A percentile compares a stretch with the other conserved stretches of the same genome.
These are phyloP conservation scores for Aspergillus uvarum DNA, from an alignment of 2,329 filamentous ascomycete species.

Conservation along the genomic window DNA sequence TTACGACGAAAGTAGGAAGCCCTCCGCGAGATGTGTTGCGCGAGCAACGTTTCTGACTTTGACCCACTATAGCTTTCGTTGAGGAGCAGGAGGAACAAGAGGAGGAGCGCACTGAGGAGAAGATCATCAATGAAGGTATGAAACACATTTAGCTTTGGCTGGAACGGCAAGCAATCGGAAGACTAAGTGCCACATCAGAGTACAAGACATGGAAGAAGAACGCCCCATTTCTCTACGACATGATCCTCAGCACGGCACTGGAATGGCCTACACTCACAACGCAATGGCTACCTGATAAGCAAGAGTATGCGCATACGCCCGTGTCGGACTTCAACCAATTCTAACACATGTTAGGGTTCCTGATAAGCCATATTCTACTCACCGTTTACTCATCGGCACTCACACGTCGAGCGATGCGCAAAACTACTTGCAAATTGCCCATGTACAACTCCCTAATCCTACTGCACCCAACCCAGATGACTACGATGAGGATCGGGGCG, in stretches of 20 bases:
- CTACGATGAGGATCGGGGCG: constrained; percentile 87
- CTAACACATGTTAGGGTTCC: constrained; percentile 54
- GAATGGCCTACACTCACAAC: constrained; percentile 97
- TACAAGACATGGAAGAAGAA: constrained; percentile 99
- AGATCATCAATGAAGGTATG: constrained; percentile 87
- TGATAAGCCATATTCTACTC: constrained; percentile 81
- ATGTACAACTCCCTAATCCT: constrained; percentile 86
- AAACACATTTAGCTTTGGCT: background rate
- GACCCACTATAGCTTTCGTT: constrained; percentile 28
- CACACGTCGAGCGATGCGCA: constrained; percentile 83
- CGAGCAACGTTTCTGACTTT: constrained; percentile 21
- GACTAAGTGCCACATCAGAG: constrained; percentile 53
- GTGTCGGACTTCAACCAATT: background rate
- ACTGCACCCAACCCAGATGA: constrained; percentile 70
- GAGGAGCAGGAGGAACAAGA: constrained; percentile 55
- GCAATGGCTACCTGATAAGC: constrained; percentile 96
- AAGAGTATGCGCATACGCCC: constrained; percentile 55
- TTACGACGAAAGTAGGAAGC: constrained; percentile 36
- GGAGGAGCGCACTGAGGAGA: constrained; percentile 75
- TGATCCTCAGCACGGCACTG: constrained; percentile 90
- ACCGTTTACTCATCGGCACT: constrained; percentile 88
- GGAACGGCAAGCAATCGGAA: background rate
- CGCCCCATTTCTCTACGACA: constrained; percentile 94
- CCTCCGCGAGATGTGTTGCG: constrained; percentile 12
- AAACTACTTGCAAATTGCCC: constrained; percentile 93